A percentile compares a stretch with the other conserved stretches of the same genome.
These are phyloP conservation scores for Fagus crenata DNA, from an alignment of 306 rosid genomes.

Conservation along the genomic window DNA sequence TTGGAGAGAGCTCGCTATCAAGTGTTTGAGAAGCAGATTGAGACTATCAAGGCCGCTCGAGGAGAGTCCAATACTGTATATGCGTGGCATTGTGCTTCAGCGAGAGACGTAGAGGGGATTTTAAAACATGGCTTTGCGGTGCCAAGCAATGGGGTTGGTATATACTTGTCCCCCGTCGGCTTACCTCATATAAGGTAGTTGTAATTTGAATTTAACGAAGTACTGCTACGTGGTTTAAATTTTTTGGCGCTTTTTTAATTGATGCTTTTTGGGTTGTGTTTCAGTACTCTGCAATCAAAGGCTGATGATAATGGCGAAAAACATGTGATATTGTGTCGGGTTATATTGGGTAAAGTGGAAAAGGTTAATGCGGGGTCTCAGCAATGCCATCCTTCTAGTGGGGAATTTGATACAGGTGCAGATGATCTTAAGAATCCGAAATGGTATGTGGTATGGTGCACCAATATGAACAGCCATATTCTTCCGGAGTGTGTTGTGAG, in stretches of 20 bases:
- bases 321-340: constrained; percentile 56
- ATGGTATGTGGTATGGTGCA: constrained; percentile 57
- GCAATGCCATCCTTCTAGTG: constrained; percentile 47
- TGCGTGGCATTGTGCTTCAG: constrained; percentile 58
- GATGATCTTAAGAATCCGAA: constrained; percentile 53
- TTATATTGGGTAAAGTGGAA: constrained; percentile 61
- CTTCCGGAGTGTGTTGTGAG: constrained; percentile 60
- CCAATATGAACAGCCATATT: constrained; percentile 52
- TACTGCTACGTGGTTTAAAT: not conserved
- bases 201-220: too few relatives aligned
- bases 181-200: constrained; percentile 49
- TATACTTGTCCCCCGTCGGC: constrained; percentile 41
- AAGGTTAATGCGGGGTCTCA: constrained; percentile 44
- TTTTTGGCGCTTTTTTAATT: not conserved
- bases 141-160: constrained; percentile 38
- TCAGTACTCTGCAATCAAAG: constrained; percentile 46
- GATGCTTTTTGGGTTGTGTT: constrained; percentile 15
- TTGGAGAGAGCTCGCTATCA: constrained; percentile 40
- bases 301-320: constrained; percentile 46
- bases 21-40: constrained; percentile 38
- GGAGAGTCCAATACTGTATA: constrained; percentile 49
- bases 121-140: constrained; percentile 53
- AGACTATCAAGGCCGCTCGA: constrained; percentile 38
- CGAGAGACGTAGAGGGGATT: constrained; percentile 29
- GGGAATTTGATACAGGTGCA: constrained; percentile 52